These are phyloP conservation scores for Ophiorrhiza pumila DNA, from an alignment of 257 asterid species.

Conservation along the genomic window DNA sequence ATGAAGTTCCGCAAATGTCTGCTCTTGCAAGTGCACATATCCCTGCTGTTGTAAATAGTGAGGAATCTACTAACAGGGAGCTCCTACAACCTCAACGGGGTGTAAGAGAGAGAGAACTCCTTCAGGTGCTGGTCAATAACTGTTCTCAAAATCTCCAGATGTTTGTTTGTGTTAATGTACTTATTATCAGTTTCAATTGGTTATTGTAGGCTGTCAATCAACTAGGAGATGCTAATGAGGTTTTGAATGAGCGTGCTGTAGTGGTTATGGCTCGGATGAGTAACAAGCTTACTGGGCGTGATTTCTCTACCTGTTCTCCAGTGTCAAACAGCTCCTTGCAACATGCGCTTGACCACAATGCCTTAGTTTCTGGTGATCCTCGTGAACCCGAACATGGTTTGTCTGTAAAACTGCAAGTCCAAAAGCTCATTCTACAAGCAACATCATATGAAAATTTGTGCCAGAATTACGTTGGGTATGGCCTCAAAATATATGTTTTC, in stretches of 20 bases:
- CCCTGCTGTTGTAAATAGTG: slow-evolving; percentile 60
- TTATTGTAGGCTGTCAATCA: slow-evolving; percentile 78
- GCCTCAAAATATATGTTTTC: background rate
- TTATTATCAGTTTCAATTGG: slow-evolving; percentile 13
- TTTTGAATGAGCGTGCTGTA: slow-evolving; percentile 89
- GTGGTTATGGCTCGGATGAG: slow-evolving; percentile 99
- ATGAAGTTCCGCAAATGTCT: slow-evolving; percentile 92
- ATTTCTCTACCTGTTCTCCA: slow-evolving; percentile 58
- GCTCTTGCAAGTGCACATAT: slow-evolving; percentile 54
- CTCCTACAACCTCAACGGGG: slow-evolving; percentile 82
- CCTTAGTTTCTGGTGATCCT: slow-evolving; percentile 57
- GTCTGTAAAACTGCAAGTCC: slow-evolving; percentile 88
- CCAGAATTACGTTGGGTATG: slow-evolving; percentile 98
- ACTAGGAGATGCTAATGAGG: slow-evolving; percentile 98
- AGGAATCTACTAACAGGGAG: slow-evolving; percentile 64
- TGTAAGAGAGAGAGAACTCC: slow-evolving; percentile 89
- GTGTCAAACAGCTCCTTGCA: slow-evolving; percentile 57
- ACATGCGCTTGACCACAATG: slow-evolving; percentile 59
- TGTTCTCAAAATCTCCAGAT: background rate
- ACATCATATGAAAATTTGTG: slow-evolving; percentile 85
- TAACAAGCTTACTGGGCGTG: slow-evolving; percentile 95
- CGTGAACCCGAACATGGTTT: slow-evolving; percentile 95
- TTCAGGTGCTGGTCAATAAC: slow-evolving; percentile 51
- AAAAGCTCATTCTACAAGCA: slow-evolving; percentile 94
- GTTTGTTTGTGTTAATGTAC: background rate